Conservation (phyloP, 345 rosid genomes). For the Toxicodendron radicans region DNA sequence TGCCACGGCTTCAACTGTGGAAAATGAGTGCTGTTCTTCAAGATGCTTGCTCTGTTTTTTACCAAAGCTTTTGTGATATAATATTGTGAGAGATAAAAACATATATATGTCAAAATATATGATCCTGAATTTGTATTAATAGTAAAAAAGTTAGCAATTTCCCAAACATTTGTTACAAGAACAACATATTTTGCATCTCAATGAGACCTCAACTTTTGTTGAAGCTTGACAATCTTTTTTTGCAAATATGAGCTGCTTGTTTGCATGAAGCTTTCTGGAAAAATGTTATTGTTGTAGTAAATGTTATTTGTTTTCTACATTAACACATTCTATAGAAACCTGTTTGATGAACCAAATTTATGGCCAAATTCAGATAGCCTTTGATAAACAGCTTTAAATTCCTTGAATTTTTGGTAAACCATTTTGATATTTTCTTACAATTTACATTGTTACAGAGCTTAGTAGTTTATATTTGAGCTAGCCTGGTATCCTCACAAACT, state of each 20-base stretch:
- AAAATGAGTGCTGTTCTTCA: constrained; percentile 21
- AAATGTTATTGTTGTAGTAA: not conserved
- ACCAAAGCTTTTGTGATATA: constrained; percentile 12
- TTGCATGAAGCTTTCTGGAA: not conserved
- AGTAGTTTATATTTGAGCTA: too few relatives aligned
- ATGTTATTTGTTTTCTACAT: not conserved
- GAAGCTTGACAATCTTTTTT: constrained; percentile 5
- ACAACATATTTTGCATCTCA: constrained; percentile 20
- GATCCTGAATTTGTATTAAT: constrained; percentile 25
- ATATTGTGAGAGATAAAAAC: constrained; percentile 20
- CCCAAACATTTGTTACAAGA: constrained; percentile 16
- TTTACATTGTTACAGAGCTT: too few relatives aligned
- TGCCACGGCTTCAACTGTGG: constrained; percentile 47
- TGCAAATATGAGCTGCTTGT: not conserved
- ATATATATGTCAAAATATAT: not conserved
- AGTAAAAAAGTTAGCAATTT: constrained; percentile 22
- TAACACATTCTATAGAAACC: not conserved
- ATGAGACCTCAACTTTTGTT: constrained; percentile 14
- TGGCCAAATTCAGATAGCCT: not conserved
- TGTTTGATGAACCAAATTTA: not conserved
- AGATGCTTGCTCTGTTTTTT: constrained; percentile 9
- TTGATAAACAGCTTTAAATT: not conserved
- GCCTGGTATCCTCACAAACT: too few relatives aligned
- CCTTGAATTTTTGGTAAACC: not conserved
- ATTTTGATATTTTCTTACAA: not conserved